phyloP scores from a whole-genome alignment of 441 rosid species.

The Populus trichocarpa region DNA sequence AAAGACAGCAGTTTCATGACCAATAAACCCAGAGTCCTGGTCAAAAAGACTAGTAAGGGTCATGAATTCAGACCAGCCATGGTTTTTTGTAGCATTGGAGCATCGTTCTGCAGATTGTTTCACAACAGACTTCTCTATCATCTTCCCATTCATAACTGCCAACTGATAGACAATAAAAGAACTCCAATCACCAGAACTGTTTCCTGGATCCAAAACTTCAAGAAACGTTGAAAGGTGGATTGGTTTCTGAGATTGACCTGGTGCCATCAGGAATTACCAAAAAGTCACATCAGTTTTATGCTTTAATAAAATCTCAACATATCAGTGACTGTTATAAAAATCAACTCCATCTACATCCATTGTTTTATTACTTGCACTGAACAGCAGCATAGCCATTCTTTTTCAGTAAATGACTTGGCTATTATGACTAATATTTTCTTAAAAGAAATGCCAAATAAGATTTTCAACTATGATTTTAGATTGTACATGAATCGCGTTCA shows the following conservation, averaged over 20 bases:
- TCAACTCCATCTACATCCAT: background rate
- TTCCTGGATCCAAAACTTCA: background rate
- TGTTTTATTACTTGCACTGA: background rate
- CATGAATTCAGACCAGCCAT: background rate
- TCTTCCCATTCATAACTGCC: constrained; percentile 52
- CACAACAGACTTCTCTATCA: constrained; percentile 24
- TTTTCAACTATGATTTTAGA: too few species aligned
- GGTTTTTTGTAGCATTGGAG: constrained; percentile 11
- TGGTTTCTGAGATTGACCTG: background rate
- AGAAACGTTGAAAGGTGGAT: background rate
- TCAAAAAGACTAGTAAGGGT: constrained; percentile 16
- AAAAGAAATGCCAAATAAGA: too few species aligned
- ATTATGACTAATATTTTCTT: too few species aligned
- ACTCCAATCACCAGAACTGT: constrained; percentile 36
- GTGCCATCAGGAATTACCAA: background rate
- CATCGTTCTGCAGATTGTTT: constrained; percentile 82
- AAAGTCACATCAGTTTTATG: constrained; percentile 24
- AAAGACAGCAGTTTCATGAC: constrained; percentile 66
- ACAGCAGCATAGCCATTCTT: background rate
- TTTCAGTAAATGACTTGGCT: background rate
- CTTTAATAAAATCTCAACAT: constrained; percentile 3
- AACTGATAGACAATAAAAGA: constrained; percentile 76
- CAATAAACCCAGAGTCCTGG: constrained; percentile 85
- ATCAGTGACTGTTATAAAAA: background rate
- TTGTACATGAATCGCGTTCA: background rate